Evolutionary conservation across 2,329 filamentous ascomycete species (phyloP).

Genomic region (Talaromyces sp.): DNA sequence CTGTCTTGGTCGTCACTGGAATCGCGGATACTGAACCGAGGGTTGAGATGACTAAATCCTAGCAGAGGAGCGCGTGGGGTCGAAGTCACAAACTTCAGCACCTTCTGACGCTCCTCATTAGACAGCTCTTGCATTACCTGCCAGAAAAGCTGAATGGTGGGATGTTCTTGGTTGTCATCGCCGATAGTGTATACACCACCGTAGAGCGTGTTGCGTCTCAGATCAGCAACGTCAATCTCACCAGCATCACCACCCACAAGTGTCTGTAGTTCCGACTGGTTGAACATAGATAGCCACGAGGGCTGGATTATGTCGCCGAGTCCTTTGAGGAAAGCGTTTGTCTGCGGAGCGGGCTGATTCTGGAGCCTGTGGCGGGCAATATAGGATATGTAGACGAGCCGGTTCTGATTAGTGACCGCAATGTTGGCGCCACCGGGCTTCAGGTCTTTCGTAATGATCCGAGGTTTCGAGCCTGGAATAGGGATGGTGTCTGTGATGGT

Average conservation of each 20-base stretch:
- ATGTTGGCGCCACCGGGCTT: constrained; percentile 71
- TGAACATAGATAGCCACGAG: constrained; percentile 97
- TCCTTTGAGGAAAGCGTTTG: constrained; percentile 79
- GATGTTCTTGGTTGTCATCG: constrained; percentile 82
- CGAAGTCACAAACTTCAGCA: constrained; percentile 93
- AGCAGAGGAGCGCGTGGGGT: constrained; percentile 86
- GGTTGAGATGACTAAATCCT: constrained; percentile 81
- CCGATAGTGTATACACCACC: constrained; percentile 84
- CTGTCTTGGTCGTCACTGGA: constrained; percentile 70
- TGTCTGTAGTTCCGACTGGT: constrained; percentile 88
- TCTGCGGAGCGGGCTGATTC: constrained; percentile 74
- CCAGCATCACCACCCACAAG: constrained; percentile 84
- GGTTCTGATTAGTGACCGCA: constrained; percentile 84
- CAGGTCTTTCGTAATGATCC: constrained; percentile 69
- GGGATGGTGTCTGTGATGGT: constrained; percentile 71
- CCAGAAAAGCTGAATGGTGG: constrained; percentile 86
- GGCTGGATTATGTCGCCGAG: constrained; percentile 85
- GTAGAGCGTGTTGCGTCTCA: constrained; percentile 79
- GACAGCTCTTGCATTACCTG: constrained; percentile 72
- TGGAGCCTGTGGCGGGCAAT: constrained; percentile 84
- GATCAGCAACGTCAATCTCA: constrained; percentile 81
- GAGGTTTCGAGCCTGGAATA: constrained; percentile 50
- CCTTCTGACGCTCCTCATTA: constrained; percentile 74
- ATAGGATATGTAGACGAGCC: constrained; percentile 89
- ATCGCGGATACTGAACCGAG: constrained; percentile 85